These are phyloP conservation scores for Vinca minor DNA, from an alignment of 257 asterid species.

Conservation along the genomic window DNA sequence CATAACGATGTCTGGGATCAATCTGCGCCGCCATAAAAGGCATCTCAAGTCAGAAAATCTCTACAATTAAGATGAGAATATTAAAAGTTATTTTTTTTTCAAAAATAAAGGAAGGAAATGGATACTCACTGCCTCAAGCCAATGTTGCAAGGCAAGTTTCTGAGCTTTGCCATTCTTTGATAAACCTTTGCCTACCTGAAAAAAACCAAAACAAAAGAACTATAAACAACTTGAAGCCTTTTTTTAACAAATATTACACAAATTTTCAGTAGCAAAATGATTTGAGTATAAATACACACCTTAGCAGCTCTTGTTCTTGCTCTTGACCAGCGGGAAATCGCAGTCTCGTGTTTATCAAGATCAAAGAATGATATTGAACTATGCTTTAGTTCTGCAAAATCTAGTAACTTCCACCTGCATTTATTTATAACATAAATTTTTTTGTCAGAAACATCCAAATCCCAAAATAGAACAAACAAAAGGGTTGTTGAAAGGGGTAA, in stretches of 20 bases:
- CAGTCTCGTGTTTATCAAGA: slow-evolving; percentile 78
- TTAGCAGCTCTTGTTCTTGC: slow-evolving; percentile 95
- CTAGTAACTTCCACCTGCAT: slow-evolving; percentile 69
- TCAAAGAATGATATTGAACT: slow-evolving; percentile 90
- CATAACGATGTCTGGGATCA: slow-evolving; percentile 95
- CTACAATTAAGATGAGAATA: neutral
- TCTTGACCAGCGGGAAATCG: slow-evolving; percentile 86
- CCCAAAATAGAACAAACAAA: neutral
- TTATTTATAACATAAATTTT: neutral
- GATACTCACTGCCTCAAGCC: slow-evolving; percentile 92
- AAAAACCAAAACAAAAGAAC: slow-evolving; percentile 12
- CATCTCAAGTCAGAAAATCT: slow-evolving; percentile 19
- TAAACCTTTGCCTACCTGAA: slow-evolving; percentile 86
- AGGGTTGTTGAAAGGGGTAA: neutral
- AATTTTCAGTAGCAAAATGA: neutral
- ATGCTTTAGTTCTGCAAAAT: slow-evolving; percentile 83
- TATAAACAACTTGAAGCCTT: neutral
- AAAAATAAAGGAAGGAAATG: slow-evolving; percentile 1
- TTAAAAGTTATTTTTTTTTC: neutral
- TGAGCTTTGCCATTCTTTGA: slow-evolving; percentile 80
- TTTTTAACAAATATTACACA: neutral
- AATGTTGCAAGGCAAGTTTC: slow-evolving; percentile 86
- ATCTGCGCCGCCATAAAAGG: slow-evolving; percentile 36
- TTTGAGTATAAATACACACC: slow-evolving; percentile 29
- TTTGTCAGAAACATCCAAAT: slow-evolving; percentile 1